phyloP scores from a whole-genome alignment of 2,329 filamentous ascomycete genomes.

The Fusarium mundagurra region DNA sequence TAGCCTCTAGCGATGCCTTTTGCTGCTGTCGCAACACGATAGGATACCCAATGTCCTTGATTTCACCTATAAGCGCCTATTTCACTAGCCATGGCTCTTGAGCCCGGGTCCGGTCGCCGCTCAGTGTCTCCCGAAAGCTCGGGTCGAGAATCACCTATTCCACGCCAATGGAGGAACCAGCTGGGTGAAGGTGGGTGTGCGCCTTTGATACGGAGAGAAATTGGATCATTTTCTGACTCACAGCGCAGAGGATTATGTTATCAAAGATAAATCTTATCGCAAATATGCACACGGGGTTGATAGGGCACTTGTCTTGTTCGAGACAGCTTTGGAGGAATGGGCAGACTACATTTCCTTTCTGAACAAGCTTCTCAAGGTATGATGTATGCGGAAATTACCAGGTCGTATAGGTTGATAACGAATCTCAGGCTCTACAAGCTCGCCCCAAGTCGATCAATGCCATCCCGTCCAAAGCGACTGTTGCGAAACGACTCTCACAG shows the following conservation, averaged over 20 bases:
- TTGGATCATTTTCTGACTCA: constrained; percentile 10
- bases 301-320: constrained; percentile 87
- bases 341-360: constrained; percentile 99
- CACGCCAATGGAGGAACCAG: constrained; percentile 80
- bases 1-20: constrained; percentile 27
- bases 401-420: neutral
- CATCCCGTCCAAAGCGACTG: constrained; percentile 82
- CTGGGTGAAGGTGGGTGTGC: constrained; percentile 75
- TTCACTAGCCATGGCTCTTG: constrained; percentile 68
- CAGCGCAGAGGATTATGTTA: constrained; percentile 61
- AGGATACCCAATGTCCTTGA: constrained; percentile 38
- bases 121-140: constrained; percentile 84
- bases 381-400: neutral
- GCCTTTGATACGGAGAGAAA: neutral
- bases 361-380: constrained; percentile 86
- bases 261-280: constrained; percentile 77
- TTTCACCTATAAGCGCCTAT: constrained; percentile 24
- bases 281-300: constrained; percentile 92
- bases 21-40: constrained; percentile 12
- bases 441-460: constrained; percentile 76
- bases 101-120: constrained; percentile 64
- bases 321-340: constrained; percentile 96
- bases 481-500: constrained; percentile 93
- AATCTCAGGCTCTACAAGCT: constrained; percentile 80
- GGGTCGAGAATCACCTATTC: constrained; percentile 79